A percentile compares a stretch with the other conserved stretches of the same genome.
phyloP scores from a whole-genome alignment of 1,284 basidiomycete species.

The Thecaphora thlaspeos region DNA sequence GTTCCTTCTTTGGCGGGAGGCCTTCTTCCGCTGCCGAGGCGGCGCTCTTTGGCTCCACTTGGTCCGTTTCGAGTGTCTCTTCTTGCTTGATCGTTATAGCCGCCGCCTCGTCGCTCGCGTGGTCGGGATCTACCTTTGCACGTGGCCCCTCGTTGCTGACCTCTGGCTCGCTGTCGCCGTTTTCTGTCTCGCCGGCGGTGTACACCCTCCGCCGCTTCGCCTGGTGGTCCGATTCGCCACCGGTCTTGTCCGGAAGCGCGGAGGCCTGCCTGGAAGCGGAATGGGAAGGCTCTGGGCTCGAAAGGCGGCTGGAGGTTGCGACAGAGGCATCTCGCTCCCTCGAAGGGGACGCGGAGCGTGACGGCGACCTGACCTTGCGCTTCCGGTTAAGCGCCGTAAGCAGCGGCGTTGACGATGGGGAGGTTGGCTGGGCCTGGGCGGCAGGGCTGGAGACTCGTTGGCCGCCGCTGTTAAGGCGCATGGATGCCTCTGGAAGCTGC shows the following conservation, averaged over 20 bases:
- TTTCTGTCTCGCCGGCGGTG: slow-evolving; percentile 7
- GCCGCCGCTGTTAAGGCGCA: too few species aligned
- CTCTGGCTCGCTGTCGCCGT: neutral
- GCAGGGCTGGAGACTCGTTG: too few species aligned
- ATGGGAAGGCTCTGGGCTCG: slow-evolving; percentile 36
- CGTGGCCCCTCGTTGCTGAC: slow-evolving; percentile 3
- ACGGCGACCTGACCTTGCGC: slow-evolving; percentile 20
- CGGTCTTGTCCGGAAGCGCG: slow-evolving; percentile 7
- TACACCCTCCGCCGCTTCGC: slow-evolving; percentile 18
- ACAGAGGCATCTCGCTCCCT: slow-evolving; percentile 33
- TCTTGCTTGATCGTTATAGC: slow-evolving; percentile 23
- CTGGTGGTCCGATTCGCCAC: slow-evolving; percentile 12
- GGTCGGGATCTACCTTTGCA: neutral
- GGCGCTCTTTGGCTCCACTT: slow-evolving; percentile 23
- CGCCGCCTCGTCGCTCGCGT: neutral
- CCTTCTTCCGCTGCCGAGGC: slow-evolving; percentile 31
- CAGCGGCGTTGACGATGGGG: slow-evolving; percentile 20
- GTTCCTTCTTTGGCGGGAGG: slow-evolving; percentile 37
- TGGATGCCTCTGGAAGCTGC: slow-evolving; percentile 3
- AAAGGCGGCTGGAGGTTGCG: slow-evolving; percentile 37
- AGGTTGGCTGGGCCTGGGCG: too few species aligned
- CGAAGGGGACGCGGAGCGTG: slow-evolving; percentile 21
- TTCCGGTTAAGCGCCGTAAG: slow-evolving; percentile 30
- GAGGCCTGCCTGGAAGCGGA: slow-evolving; percentile 23
- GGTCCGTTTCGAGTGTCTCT: slow-evolving; percentile 28